Conservation (phyloP, 352 stramenopile species). For the Globisporangium yorkense region DNA sequence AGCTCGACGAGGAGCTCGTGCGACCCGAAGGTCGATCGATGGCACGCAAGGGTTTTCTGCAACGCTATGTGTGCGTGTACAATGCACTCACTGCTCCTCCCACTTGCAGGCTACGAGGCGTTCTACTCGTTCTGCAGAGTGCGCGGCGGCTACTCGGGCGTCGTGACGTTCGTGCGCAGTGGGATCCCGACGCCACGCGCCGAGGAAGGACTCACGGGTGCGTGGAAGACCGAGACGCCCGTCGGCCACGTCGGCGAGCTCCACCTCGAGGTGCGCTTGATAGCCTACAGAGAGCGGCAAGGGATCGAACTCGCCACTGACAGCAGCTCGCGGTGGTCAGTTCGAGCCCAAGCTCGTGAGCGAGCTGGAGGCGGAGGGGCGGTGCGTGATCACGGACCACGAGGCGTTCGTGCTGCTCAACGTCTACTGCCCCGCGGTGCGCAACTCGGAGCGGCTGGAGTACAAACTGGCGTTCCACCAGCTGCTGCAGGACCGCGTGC, state of each 20-base stretch:
- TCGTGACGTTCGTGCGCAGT: constrained; percentile 65
- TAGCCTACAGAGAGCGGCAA: neutral
- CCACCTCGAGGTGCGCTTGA: constrained; percentile 33
- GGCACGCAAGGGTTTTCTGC: neutral
- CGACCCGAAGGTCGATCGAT: constrained; percentile 35
- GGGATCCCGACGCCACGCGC: constrained; percentile 45
- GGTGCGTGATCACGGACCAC: constrained; percentile 86
- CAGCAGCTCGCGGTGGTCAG: constrained; percentile 11
- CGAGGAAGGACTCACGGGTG: constrained; percentile 67
- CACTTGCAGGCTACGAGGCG: constrained; percentile 51
- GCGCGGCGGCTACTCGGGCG: constrained; percentile 70
- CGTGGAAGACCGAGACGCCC: constrained; percentile 45
- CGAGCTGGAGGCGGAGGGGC: constrained; percentile 72
- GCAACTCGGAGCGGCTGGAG: constrained; percentile 62
- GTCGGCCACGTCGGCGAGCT: constrained; percentile 48
- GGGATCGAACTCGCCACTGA: neutral
- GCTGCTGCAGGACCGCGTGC: constrained; percentile 61
- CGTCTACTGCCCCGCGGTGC: constrained; percentile 80
- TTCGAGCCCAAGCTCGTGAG: constrained; percentile 45
- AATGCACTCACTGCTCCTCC: neutral
- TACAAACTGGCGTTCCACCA: constrained; percentile 85
- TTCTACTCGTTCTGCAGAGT: constrained; percentile 79
- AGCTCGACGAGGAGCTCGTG: constrained; percentile 74
- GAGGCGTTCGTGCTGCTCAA: constrained; percentile 87
- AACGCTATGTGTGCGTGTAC: neutral